These are phyloP conservation scores for Cicer arietinum DNA, from an alignment of 306 rosid genomes.

Conservation along the genomic window DNA sequence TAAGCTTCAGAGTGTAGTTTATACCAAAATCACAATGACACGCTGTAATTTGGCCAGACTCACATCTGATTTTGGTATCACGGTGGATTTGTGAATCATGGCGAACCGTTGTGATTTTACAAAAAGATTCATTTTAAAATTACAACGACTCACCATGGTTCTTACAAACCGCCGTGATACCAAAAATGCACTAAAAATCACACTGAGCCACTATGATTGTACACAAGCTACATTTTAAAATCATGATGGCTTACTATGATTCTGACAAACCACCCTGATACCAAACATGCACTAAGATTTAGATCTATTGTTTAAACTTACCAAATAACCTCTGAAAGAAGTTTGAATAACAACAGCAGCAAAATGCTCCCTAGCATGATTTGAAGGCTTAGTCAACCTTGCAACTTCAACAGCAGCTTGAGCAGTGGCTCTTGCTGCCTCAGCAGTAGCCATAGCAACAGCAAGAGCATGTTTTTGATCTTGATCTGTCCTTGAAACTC, in stretches of 20 bases:
- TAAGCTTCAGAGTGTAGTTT: background rate
- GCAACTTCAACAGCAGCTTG: slow-evolving; percentile 77
- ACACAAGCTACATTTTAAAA: too few relatives aligned
- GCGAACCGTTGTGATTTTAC: background rate
- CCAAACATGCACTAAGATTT: background rate
- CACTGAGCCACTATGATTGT: background rate
- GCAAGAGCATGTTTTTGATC: slow-evolving; percentile 79
- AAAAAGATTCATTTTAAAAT: too few relatives aligned
- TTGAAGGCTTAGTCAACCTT: slow-evolving; percentile 62
- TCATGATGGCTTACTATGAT: too few relatives aligned
- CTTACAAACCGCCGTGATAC: background rate
- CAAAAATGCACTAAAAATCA: background rate
- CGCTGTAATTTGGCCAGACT: background rate
- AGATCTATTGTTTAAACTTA: slow-evolving; percentile 50
- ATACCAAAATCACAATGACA: background rate
- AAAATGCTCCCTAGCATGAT: slow-evolving; percentile 49
- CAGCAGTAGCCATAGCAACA: slow-evolving; percentile 79
- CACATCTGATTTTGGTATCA: background rate
- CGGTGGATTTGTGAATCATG: background rate
- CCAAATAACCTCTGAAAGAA: slow-evolving; percentile 91
- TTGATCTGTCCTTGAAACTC: slow-evolving; percentile 42
- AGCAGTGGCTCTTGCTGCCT: slow-evolving; percentile 83
- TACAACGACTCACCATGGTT: background rate
- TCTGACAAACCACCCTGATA: background rate
- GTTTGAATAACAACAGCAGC: slow-evolving; percentile 83